Conservation (phyloP, 768 basidiomycete species). For the Termitomyces heimii region DNA sequence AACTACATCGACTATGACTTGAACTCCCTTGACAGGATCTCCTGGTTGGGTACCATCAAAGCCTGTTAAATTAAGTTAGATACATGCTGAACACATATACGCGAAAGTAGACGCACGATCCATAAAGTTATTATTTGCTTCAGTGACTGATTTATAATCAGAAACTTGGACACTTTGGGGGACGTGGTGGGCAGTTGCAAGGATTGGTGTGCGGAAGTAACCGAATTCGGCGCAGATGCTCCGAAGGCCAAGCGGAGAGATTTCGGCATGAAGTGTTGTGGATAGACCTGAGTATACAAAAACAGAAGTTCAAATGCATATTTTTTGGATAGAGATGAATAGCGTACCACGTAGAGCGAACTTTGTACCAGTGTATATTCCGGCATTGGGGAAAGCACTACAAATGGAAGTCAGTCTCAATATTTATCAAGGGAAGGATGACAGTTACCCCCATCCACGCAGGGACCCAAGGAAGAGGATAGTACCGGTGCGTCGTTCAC, state of each 20-base stretch:
- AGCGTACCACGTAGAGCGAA: slow-evolving; percentile 26
- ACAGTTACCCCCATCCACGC: slow-evolving; percentile 29
- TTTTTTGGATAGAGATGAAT: neutral
- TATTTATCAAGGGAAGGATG: neutral
- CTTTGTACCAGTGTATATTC: slow-evolving; percentile 23
- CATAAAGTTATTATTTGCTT: slow-evolving; percentile 18
- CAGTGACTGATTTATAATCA: slow-evolving; percentile 23
- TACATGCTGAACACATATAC: neutral
- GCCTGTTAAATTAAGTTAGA: slow-evolving; percentile 11
- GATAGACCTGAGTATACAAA: slow-evolving; percentile 9
- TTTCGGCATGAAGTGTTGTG: slow-evolving; percentile 29
- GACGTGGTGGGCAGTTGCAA: slow-evolving; percentile 20
- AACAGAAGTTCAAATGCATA: neutral
- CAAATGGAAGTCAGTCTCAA: neutral
- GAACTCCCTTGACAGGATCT: slow-evolving; percentile 28
- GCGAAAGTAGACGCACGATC: slow-evolving; percentile 17
- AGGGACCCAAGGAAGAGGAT: slow-evolving; percentile 40
- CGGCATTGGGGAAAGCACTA: neutral
- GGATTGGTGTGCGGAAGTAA: slow-evolving; percentile 32
- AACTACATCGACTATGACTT: slow-evolving; percentile 17
- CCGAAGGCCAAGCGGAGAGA: slow-evolving; percentile 31
- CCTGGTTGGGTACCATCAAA: slow-evolving; percentile 31
- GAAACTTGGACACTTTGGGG: slow-evolving; percentile 24
- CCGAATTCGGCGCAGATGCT: slow-evolving; percentile 33
- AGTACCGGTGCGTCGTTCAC: slow-evolving; percentile 33